These are phyloP conservation scores for Nannochloropsis salina DNA, from an alignment of 108 stramenopile species.

Conservation along the genomic window DNA sequence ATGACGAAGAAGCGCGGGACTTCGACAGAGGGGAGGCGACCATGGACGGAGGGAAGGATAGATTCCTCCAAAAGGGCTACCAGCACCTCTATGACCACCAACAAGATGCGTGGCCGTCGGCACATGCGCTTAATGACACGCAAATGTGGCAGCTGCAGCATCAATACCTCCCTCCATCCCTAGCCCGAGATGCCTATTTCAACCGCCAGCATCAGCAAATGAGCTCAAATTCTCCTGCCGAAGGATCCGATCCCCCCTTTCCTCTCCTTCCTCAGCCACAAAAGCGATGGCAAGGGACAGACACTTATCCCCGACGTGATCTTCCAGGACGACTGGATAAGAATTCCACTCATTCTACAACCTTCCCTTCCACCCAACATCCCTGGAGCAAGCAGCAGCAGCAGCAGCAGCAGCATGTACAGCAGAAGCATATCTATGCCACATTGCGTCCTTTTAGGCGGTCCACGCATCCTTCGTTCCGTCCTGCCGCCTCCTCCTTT, in stretches of 20 bases:
- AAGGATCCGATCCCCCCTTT: background rate
- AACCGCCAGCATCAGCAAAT: background rate
- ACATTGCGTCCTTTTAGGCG: background rate
- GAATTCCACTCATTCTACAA: background rate
- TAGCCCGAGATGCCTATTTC: background rate
- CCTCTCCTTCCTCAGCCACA: background rate
- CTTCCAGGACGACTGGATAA: background rate
- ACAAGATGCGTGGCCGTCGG: too few species aligned
- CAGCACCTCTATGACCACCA: too few species aligned
- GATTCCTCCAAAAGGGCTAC: too few species aligned
- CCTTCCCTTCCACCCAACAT: background rate
- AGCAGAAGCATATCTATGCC: background rate
- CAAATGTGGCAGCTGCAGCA: background rate
- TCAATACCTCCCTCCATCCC: background rate
- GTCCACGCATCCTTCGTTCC: background rate
- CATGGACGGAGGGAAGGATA: too few species aligned
- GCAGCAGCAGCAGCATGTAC: background rate
- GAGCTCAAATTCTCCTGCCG: background rate
- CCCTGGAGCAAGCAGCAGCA: background rate
- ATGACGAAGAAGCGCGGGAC: background rate
- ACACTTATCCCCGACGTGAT: background rate
- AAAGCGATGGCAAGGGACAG: background rate
- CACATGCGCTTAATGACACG: background rate
- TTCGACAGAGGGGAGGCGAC: too few species aligned
- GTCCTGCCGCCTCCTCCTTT: background rate